Evolutionary conservation across 2,329 filamentous ascomycete species (phyloP).

Genomic region (Sporothrix sp.): DNA sequence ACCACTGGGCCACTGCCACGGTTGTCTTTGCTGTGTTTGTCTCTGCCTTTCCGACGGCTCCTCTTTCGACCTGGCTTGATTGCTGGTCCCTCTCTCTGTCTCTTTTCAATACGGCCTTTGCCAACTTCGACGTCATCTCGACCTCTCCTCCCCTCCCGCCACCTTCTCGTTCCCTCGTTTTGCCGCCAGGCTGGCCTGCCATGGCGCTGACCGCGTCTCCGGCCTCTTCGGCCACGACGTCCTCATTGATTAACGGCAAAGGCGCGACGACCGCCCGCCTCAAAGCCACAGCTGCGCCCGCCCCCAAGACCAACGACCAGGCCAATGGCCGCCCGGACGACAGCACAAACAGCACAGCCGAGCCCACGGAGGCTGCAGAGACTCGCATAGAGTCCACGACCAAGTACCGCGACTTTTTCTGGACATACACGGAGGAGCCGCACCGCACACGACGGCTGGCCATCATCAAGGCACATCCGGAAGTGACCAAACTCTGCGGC

Average conservation of each 20-base stretch:
- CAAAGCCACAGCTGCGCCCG: background rate
- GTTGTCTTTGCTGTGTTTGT: too few relatives aligned
- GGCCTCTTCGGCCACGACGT: constrained; percentile 7
- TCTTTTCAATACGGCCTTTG: too few relatives aligned
- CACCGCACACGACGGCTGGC: constrained; percentile 82
- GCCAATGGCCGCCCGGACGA: background rate
- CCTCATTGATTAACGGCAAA: background rate
- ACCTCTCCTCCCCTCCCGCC: background rate
- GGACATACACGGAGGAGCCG: constrained; percentile 98
- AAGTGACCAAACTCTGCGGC: constrained; percentile 95
- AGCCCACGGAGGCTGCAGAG: constrained; percentile 14
- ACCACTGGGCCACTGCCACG: too few relatives aligned
- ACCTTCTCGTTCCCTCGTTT: background rate
- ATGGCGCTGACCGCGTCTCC: constrained; percentile 11
- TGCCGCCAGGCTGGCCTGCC: background rate
- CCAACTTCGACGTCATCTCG: too few relatives aligned
- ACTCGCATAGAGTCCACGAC: constrained; percentile 28
- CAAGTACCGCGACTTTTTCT: constrained; percentile 68
- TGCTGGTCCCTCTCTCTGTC: too few relatives aligned
- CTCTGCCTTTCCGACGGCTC: too few relatives aligned
- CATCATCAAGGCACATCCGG: constrained; percentile 96
- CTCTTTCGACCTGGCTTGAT: too few relatives aligned
- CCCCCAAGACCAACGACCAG: background rate
- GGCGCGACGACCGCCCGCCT: background rate
- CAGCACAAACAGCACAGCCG: background rate